A percentile compares a stretch with the other conserved stretches of the same genome.
These are phyloP conservation scores for Pelargonium nanum DNA, from an alignment of 345 rosid genomes.

Conservation along the genomic window DNA sequence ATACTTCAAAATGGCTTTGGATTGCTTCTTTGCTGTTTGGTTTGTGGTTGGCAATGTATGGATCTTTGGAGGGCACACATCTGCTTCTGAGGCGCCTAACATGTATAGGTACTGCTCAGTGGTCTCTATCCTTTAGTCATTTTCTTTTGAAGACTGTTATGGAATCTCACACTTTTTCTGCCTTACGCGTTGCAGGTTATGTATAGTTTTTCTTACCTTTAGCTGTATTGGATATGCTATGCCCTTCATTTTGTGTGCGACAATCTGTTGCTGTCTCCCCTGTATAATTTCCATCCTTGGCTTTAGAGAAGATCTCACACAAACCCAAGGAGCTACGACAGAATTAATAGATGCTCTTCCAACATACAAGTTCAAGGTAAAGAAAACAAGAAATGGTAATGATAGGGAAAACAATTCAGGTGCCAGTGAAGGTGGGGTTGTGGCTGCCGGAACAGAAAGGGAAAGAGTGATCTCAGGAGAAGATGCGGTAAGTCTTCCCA, in stretches of 20 bases:
- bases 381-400: conserved; percentile 45
- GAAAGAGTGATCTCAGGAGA: conserved; percentile 79
- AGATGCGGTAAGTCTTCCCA: conserved; percentile 60
- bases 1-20: conserved; percentile 88
- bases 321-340: conserved; percentile 80
- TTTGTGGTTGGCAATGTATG: conserved; percentile 98
- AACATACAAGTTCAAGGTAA: conserved; percentile 77
- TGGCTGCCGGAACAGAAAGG: conserved; percentile 85
- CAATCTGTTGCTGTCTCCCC: conserved; percentile 95
- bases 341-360: conserved; percentile 88
- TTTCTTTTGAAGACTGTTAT: neutral
- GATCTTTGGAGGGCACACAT: conserved; percentile 93
- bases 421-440: conserved; percentile 63
- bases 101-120: conserved; percentile 59
- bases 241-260: conserved; percentile 96
- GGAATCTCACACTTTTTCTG: conserved; percentile 8
- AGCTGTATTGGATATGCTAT: conserved; percentile 98
- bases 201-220: conserved; percentile 86
- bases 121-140: neutral
- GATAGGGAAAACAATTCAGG: conserved; percentile 36
- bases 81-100: conserved; percentile 81
- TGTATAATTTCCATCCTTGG: conserved; percentile 91
- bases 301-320: conserved; percentile 77
- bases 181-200: conserved; percentile 51
- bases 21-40: conserved; percentile 98